These are phyloP conservation scores for Penicillium vulpinum DNA, from an alignment of 2,329 filamentous ascomycete species.

Conservation along the genomic window DNA sequence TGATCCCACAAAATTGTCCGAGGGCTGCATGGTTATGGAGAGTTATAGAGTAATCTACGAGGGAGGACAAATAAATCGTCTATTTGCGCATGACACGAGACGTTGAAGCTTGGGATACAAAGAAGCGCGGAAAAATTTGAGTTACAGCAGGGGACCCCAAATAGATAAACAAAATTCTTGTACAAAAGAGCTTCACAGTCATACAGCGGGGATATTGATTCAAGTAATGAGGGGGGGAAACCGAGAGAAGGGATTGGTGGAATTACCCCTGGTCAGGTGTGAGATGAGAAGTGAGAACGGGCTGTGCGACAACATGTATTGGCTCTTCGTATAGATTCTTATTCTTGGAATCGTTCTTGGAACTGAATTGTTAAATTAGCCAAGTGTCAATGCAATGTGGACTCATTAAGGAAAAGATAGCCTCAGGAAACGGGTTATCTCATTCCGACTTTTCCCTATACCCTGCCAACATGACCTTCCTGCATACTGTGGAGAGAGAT, in stretches of 20 bases:
- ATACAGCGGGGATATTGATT: conserved; percentile 2
- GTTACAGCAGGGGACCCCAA: not conserved
- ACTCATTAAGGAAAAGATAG: not conserved
- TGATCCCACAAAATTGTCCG: conserved; percentile 67
- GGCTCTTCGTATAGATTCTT: not conserved
- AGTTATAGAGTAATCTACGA: not conserved
- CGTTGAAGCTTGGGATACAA: not conserved
- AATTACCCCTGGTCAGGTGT: not conserved
- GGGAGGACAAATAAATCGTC: not conserved
- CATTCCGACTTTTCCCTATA: not conserved
- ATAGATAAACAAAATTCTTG: not conserved
- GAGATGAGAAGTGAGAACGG: not conserved
- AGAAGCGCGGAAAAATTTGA: not conserved
- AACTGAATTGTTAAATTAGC: not conserved
- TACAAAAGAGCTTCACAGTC: not conserved
- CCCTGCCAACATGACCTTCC: not conserved
- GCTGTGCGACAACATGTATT: not conserved
- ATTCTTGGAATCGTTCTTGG: not conserved
- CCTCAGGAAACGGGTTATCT: not conserved
- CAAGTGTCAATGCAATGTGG: not conserved
- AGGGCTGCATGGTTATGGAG: conserved; percentile 21
- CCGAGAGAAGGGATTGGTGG: conserved; percentile 5
- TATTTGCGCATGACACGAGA: not conserved
- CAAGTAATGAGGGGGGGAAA: not conserved
- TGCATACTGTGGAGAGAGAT: conserved; percentile 9